Base-by-base conservation (phyloP, 1,139 yeast species). In the Scheffersomyces stambukii region DNA sequence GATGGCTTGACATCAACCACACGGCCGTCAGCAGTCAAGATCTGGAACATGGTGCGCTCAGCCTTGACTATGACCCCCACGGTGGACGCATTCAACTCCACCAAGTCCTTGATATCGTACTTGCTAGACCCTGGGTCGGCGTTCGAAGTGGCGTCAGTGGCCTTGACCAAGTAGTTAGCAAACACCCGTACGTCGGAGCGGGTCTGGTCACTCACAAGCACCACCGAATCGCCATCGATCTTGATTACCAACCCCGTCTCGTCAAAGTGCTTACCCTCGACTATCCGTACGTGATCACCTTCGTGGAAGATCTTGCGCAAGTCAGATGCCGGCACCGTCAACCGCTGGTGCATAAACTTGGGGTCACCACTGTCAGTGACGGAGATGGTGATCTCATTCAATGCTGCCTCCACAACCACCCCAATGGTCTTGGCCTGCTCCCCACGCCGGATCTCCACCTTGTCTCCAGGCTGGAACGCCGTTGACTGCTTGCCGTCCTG, bases 251-350 rank as follows among this genome's bases (percentile, higher is more conserved):
- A 74, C 59, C 98, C 98, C 15, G 96, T 85, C 50, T 89, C 96
- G 47, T 89, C 96, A 32, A 78, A 69, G 54, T 86, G 95, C 50
- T 82, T 86, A 49, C 98, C 98, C 50, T 81, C 85, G 26, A 85
- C 75, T 17, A 91, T 94, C 36, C 95, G 79, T 10, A 93, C 96
- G 52, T 91, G 97, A 55, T 91, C 98, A 68, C 98, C 98, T 30
- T 88, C 78, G 30, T 74, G 62, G 57, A 91, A 91, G 29, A 84
- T 77, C 54, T 91, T 91, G 50, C 97, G 76, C 48, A 91, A 67
- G 42, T 86, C 83, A 29, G 73, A 70, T 4, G 81, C 74, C 15
- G 97, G 96, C 26, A 89, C 83, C 36, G 75, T 60, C 60, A 72
- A 50, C 60, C 64, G 54, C 65, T 63, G 69, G 62, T 70, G 61